phyloP scores from a whole-genome alignment of 2,329 filamentous ascomycete genomes.

The Sodiomyces alkalinus region DNA sequence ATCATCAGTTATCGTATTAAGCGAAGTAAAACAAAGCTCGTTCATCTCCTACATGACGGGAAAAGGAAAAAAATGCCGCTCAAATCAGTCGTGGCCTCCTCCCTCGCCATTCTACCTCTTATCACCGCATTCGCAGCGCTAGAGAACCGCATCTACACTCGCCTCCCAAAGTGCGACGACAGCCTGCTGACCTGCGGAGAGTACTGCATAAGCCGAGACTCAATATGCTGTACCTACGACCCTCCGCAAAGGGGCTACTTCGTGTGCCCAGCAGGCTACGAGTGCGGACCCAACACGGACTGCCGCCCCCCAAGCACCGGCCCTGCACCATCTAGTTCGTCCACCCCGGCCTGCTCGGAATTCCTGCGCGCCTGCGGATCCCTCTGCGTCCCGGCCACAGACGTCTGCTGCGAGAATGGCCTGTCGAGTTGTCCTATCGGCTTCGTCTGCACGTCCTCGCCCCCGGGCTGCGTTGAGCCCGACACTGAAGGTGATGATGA shows the following conservation, averaged over 20 bases:
- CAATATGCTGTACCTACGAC: neutral
- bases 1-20: no score
- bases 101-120: no score
- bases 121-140: no score
- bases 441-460: neutral
- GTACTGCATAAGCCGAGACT: neutral
- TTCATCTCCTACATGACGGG: no score
- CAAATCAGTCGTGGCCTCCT: no score
- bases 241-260: neutral
- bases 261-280: neutral
- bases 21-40: no score
- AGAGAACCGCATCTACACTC: no score
- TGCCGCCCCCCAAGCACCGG: neutral
- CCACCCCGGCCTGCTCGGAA: constrained; percentile 1
- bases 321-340: neutral
- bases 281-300: neutral
- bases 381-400: neutral
- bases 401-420: constrained; percentile 1
- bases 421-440: constrained; percentile 1
- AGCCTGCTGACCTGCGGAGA: constrained; percentile 1
- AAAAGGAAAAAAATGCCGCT: no score
- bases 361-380: constrained; percentile 1
- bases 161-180: no score
- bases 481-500: no score
- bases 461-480: neutral